Evolutionary conservation across 2,329 filamentous ascomycete genomes (phyloP), one percentile per base, ranked within the genome.

Genomic region (Penicillium hordei): DNA sequence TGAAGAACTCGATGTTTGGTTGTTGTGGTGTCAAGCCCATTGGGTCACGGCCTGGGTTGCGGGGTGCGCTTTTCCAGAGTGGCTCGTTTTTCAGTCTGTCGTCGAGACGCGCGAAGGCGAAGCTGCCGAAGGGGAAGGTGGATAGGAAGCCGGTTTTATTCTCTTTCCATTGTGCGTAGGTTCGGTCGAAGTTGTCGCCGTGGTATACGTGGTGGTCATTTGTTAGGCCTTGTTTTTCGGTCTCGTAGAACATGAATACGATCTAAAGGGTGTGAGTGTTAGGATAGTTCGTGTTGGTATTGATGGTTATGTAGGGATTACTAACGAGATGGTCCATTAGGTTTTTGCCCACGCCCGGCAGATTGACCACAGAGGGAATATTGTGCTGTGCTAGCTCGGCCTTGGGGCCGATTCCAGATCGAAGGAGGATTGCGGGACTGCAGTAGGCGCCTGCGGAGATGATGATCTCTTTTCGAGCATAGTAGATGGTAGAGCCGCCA

Each of bases 1-100:
- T 83, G 72, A 86, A 87, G 70, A 86, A 82, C 64, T 88, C 86
- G 48, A 86, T 68, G 64, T 87, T 84, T 0, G 86, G 83, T 65
- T 88, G 86, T 6, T 71, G 69, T 0, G 76, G 71, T 0, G 80
- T 81, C 17, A 88, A 73, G 19, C 82, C 83, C 85, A 89, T 88
- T 0, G 86, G 84, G 63, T 88, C 86, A 5, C 85, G 82, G 4
- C 82, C 82, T 27, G 76, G 70, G 36, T 73, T 52, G 6, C 80
- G 76, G 0, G 77, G 72, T 0, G 83, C 81, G 5, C 76, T 72
- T 3, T 76, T 76, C 86, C 86, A 88, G 7, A 84, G 64, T 3
- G 79, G 74, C 1, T 81, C 81, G 62, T 84, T 76, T 45, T 78
- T 73, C 1, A 88, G 78, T 7, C 85, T 82, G 9, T 85, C 79